Evolutionary conservation across 2,329 filamentous ascomycete genomes (phyloP), one percentile per base, ranked within the genome.

Genomic region (Fusarium algeriense): DNA sequence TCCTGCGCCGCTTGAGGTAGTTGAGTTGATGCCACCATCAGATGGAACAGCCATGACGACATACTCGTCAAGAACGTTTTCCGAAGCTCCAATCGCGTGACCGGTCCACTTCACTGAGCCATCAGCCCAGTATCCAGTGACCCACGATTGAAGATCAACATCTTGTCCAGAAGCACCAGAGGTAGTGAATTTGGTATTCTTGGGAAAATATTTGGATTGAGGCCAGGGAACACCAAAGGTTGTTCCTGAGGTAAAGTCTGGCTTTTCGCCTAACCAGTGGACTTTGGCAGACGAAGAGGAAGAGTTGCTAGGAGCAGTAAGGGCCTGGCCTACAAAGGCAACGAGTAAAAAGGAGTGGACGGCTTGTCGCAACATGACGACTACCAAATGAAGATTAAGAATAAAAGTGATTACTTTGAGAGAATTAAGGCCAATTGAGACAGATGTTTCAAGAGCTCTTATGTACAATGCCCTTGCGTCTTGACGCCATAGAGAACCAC

Each of bases 31-130:
- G 7, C 66, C 67, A 0, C n/a, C 60, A 6, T 12, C n/a, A 6
- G 64, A 64, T 5, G 68, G 55, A 1, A 17, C 61, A 15, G 74
- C 76, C 26, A 60, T 73, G 58, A 79, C 63, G 0, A 78, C 83
- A 72, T 88, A 88, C 20, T 81, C 80, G 5, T 83, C 80, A 6
- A 80, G 75, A 4, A 82, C 75, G 0, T 70, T 73, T 3, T 83
- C 82, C 1, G 81, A 82, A 8, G 80, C 83, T 15, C 83, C 77
- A 45, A 90, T 79, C 0, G 88, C 87, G 72, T 90, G 88, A 1
- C 83, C 88, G 5, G 86, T 88, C 88, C 88, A 90, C 73, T 90
- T 90, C 57, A 89, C 81, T 0, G 88, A 89, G 30, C 85, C 86
- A 77, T 90, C 88, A 2, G 84, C 82, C 88, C 88, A 90, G 75